Percentiles rank a stretch among this genome's conserved stretches.
These are phyloP conservation scores for Rhodotorula sp. DNA, from an alignment of 1,284 basidiomycete genomes.

Conservation along the genomic window DNA sequence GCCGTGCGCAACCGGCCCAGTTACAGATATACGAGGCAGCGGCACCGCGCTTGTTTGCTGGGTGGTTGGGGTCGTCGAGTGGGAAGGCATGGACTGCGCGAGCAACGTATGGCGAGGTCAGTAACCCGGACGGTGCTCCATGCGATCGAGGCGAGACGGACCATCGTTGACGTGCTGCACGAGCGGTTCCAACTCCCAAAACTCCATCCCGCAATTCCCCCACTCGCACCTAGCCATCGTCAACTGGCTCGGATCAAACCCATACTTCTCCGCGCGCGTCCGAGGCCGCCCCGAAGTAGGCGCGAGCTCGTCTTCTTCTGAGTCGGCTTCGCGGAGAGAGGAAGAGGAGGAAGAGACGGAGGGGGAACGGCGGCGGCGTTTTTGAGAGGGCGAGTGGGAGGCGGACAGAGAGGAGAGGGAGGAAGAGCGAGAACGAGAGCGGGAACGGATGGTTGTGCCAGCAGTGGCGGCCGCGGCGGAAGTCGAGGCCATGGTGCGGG, in stretches of 20 bases:
- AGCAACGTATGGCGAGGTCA: background rate
- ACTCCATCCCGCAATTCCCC: constrained; percentile 33
- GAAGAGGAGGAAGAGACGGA: constrained; percentile 12
- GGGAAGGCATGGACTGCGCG: constrained; percentile 35
- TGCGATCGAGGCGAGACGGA: constrained; percentile 3
- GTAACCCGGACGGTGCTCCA: too few relatives aligned
- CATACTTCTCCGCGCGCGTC: constrained; percentile 1
- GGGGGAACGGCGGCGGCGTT: constrained; percentile 7
- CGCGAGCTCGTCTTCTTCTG: constrained; percentile 4
- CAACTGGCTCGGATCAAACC: constrained; percentile 14
- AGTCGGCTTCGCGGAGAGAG: background rate
- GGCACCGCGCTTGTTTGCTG: constrained; percentile 12
- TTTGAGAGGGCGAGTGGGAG: constrained; percentile 5
- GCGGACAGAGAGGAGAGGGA: constrained; percentile 3
- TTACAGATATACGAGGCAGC: constrained; percentile 67
- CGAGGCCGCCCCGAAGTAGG: background rate
- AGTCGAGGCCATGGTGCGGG: background rate
- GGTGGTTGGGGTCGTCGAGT: constrained; percentile 15
- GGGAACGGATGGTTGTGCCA: background rate
- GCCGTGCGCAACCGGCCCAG: constrained; percentile 75
- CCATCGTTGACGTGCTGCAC: constrained; percentile 36
- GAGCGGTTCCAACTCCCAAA: constrained; percentile 40
- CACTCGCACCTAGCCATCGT: constrained; percentile 33
- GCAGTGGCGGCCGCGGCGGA: background rate
- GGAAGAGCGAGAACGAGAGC: constrained; percentile 6